Evolutionary conservation across 2,329 filamentous ascomycete species (phyloP), one percentile per base, ranked within the genome.

Genomic region (Microdochium trichocladiopsis): DNA sequence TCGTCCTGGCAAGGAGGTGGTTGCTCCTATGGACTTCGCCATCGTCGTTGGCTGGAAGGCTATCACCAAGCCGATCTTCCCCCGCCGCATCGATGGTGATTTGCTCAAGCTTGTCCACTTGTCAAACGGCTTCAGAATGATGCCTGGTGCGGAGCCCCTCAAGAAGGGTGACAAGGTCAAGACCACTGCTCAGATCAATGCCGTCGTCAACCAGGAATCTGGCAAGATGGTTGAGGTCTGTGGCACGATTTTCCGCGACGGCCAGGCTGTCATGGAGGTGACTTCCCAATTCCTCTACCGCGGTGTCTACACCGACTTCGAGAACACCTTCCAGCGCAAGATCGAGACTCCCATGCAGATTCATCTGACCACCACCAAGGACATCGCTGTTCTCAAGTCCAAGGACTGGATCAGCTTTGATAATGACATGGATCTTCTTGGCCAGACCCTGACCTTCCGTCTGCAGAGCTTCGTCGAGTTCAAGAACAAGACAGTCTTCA

Each of bases 221-320:
- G 94, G 94, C 48, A 99, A 99, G 79, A 96, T 99, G 92, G 95
- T 99, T 18, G 95, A 99, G 72, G 93, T 99, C n/a, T 96, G 92
- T 64, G 94, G 94, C 56, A 99, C 94, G 5, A 96, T 99, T 63
- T 87, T 82, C 51, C 87, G 94, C 45, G 84, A 92, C 51, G 87
- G 87, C 24, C 72, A 88, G 68, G 79, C 91, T 5, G 90, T 99
- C 57, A 99, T 99, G 94, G 91, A 99, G 67, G 94, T 99, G 25
- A 97, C 92, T 12, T 96, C 91, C 56, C 94, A 99, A 70, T 99
- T 99, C 80, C 72, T 99, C 63, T 99, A 99, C 78, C 87, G 95
- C 49, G 94, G 94, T 52, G 79, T 80, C 25, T 99, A 99, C 74
- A 88, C 82, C 52, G 95, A 99, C 70, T 99, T 84, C 62, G 88